Conservation (phyloP, 345 rosid species). For the Boechera stricta region DNA sequence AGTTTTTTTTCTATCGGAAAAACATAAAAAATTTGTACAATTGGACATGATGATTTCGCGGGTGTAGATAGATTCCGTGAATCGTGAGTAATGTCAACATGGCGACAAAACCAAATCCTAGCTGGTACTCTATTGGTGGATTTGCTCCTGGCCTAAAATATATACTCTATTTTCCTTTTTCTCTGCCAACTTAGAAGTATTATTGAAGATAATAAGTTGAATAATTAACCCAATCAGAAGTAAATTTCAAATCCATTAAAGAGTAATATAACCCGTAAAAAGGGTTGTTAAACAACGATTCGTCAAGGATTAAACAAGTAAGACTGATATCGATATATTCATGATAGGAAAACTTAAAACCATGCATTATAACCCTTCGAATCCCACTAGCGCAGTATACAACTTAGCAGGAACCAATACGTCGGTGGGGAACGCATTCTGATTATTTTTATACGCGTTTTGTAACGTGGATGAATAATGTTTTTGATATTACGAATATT, state of each 20-base stretch:
- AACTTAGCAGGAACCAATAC: neutral
- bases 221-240: neutral
- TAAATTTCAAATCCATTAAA: neutral
- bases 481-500: neutral
- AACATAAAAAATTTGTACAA: neutral
- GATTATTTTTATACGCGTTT: neutral
- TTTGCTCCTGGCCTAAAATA: slow-evolving; percentile 32
- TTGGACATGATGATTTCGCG: slow-evolving; percentile 5
- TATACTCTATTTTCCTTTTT: neutral
- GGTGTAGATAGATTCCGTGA: slow-evolving; percentile 22
- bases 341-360: neutral
- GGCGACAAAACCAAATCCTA: slow-evolving; percentile 40
- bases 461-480: neutral
- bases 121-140: slow-evolving; percentile 30
- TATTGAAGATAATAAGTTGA: neutral
- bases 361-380: neutral
- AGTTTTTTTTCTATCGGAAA: neutral
- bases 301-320: neutral
- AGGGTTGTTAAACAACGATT: neutral
- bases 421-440: neutral
- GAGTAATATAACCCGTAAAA: neutral
- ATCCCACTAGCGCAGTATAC: neutral
- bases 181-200: neutral
- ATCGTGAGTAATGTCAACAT: slow-evolving; percentile 36
- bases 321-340: neutral